Conservation (phyloP, 179 eudicot genomes). For the Nepenthes alata region DNA sequence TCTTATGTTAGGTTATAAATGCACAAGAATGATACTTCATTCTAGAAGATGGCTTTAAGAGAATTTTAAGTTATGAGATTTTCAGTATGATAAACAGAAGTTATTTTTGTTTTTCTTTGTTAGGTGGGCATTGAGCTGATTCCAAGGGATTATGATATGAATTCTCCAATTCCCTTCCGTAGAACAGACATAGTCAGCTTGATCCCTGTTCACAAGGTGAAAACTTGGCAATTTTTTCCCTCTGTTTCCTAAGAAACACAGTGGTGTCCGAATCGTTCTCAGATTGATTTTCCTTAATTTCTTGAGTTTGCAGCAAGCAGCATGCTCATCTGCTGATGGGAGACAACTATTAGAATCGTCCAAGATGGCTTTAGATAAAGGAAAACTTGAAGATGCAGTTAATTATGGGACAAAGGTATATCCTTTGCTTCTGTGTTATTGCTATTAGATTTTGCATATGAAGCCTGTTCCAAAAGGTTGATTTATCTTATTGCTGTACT, state of each 20-base stretch:
- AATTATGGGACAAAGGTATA: conserved; percentile 93
- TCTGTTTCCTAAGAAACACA: neutral
- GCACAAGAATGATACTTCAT: no score
- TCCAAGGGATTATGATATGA: conserved; percentile 94
- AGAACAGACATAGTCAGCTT: conserved; percentile 71
- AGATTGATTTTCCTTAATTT: conserved; percentile 1
- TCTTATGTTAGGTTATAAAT: no score
- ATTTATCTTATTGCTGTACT: conserved; percentile 9
- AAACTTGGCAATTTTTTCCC: neutral
- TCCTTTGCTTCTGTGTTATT: neutral
- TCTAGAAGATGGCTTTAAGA: no score
- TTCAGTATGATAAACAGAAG: neutral
- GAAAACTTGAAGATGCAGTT: conserved; percentile 99
- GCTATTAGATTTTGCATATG: neutral
- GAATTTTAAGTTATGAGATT: neutral
- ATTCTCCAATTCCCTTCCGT: conserved; percentile 69
- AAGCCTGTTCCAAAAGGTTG: neutral
- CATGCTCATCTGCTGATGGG: conserved; percentile 99
- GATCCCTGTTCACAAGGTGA: conserved; percentile 96
- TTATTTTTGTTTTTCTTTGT: conserved; percentile 5
- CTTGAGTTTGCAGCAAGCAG: conserved; percentile 79
- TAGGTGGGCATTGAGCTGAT: conserved; percentile 97
- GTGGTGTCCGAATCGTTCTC: neutral
- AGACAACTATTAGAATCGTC: conserved; percentile 96
- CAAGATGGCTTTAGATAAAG: conserved; percentile 96